Evolutionary conservation across 1,284 basidiomycete species (phyloP).

Genomic region (Leccinum subatratum): DNA sequence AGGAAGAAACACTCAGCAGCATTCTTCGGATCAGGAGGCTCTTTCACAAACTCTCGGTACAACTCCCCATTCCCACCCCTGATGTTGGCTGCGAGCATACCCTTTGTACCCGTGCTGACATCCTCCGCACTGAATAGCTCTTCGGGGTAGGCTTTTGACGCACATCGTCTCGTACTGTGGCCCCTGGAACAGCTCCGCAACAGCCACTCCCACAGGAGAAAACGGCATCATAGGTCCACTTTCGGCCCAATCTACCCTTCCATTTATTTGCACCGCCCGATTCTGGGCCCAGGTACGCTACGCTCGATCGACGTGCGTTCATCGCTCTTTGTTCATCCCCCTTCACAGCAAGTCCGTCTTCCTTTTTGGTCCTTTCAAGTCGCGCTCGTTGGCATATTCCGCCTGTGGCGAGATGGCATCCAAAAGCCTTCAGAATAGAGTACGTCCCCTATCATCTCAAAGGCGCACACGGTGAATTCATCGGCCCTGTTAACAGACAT

Average conservation of each 20-base stretch:
- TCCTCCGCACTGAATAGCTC: constrained; percentile 21
- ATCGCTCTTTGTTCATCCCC: constrained; percentile 23
- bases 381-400: constrained; percentile 45
- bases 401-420: constrained; percentile 68
- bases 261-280: constrained; percentile 73
- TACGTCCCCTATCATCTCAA: constrained; percentile 54
- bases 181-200: constrained; percentile 27
- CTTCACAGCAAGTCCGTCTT: constrained; percentile 26
- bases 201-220: constrained; percentile 30
- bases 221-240: constrained; percentile 36
- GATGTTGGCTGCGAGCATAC: constrained; percentile 23
- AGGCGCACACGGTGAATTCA: too few relatives aligned
- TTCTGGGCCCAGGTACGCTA: constrained; percentile 43
- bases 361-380: constrained; percentile 28
- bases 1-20: constrained; percentile 68
- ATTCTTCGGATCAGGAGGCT: constrained; percentile 57
- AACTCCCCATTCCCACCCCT: constrained; percentile 13
- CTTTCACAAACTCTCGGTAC: constrained; percentile 45
- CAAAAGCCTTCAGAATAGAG: constrained; percentile 70
- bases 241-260: constrained; percentile 52
- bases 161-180: constrained; percentile 16
- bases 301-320: constrained; percentile 28
- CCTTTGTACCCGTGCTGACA: constrained; percentile 30
- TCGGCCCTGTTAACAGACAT: too few relatives aligned
- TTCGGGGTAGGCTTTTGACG: constrained; percentile 32